Evolutionary conservation across 202 grass and related monocot species (phyloP), one percentile per base, ranked within the genome.

Genomic region (Panicum virgatum): DNA sequence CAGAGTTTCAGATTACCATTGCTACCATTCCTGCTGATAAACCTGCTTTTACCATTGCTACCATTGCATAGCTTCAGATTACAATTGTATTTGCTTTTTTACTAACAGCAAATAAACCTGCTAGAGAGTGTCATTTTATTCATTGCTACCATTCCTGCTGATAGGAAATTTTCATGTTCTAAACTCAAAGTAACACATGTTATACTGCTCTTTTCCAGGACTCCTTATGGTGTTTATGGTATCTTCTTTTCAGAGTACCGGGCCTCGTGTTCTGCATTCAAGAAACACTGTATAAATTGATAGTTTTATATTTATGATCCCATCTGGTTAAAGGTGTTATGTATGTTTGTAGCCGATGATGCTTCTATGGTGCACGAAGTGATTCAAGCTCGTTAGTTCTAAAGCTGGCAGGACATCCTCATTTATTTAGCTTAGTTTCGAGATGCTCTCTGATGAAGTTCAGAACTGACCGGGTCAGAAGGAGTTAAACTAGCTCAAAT

Each of bases 261-360:
- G 30, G 27, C 23, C 47, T 42, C 6, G 16, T 11, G 22, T 74
- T 61, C 68, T 1, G 18, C 68, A 36, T 63, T 25, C 26, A 88
- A 84, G 81, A 77, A 84, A 46, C 37, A 26, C 26, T 60, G 62
- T 62, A 85, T 80, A 89, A 81, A 80, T 53, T 71, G 70, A 54
- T 81, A 80, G 51, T 80, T 67, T 3, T 76, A 19, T 76, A 22
- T 43, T 6, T 80, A 46, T 69, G 69, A 43, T 27, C 2, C 69
- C 6, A 14, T 69, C 48, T 23, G 7, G 71, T 81, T 76, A 9
- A 13, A 82, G 52, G 72, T 54, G 62, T 68, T 15, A 26, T 77
- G 13, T 70, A 12, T 45, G 53, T 72, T 62, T 16, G 29, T 74
- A 40, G 60, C 80, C 50, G 6, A 62, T 80, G 75, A 83, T 79